Conservation (phyloP, 352 stramenopile genomes). For the Phytophthora vignae region DNA sequence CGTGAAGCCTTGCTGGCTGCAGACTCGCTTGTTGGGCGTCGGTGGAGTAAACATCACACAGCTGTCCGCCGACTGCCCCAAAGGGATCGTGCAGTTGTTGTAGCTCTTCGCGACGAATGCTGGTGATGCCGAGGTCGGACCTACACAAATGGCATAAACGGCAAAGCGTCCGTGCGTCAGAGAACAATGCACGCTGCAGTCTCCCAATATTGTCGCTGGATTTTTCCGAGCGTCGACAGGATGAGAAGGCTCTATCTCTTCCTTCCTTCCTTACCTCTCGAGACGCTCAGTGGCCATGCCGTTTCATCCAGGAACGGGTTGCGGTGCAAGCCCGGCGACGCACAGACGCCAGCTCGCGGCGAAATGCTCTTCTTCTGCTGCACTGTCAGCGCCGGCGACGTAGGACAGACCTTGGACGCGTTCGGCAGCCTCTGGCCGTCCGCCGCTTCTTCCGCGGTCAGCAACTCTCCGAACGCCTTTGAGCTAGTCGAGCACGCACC, state of each 20-base stretch:
- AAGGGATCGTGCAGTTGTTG: slow-evolving; percentile 35
- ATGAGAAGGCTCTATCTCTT: slow-evolving; percentile 6
- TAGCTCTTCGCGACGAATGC: slow-evolving; percentile 30
- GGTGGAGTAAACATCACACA: slow-evolving; percentile 42
- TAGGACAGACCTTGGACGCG: slow-evolving; percentile 32
- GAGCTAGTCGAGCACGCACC: slow-evolving; percentile 27
- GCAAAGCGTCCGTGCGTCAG: slow-evolving; percentile 32
- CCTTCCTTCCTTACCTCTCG: slow-evolving; percentile 29
- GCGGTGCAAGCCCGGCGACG: slow-evolving; percentile 30
- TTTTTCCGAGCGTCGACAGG: slow-evolving; percentile 27
- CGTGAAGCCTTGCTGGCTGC: slow-evolving; percentile 41
- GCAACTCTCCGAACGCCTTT: slow-evolving; percentile 43
- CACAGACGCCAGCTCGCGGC: slow-evolving; percentile 32
- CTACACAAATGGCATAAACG: slow-evolving; percentile 28
- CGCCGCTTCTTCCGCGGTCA: slow-evolving; percentile 37
- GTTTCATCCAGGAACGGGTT: slow-evolving; percentile 37
- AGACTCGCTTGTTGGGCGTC: slow-evolving; percentile 49
- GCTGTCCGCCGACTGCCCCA: slow-evolving; percentile 14
- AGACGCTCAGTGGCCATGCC: slow-evolving; percentile 25
- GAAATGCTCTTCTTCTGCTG: slow-evolving; percentile 45
- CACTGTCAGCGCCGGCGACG: slow-evolving; percentile 33
- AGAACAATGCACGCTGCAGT: slow-evolving; percentile 10
- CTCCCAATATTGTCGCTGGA: slow-evolving; percentile 19
- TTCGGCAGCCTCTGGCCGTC: slow-evolving; percentile 15
- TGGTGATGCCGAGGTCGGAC: slow-evolving; percentile 35